phyloP scores from a whole-genome alignment of 169 alveolate species.

The Fabrea salina region DNA sequence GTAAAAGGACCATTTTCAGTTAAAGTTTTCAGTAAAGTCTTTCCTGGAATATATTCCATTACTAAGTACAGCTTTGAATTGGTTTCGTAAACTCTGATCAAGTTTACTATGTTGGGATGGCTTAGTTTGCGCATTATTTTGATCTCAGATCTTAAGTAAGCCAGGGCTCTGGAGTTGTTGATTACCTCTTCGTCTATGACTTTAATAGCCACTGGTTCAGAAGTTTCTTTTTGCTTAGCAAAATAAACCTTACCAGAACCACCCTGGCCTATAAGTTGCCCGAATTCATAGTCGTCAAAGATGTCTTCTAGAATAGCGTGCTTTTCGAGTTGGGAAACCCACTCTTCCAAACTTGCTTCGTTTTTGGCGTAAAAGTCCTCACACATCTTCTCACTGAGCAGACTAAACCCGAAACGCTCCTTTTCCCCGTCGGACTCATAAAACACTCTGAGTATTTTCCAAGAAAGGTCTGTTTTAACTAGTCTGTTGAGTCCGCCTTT shows the following conservation, averaged over 20 bases:
- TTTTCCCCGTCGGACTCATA: not conserved
- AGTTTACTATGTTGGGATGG: slow-evolving; percentile 52
- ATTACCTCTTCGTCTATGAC: not conserved
- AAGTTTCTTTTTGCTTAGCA: not conserved
- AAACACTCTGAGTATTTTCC: not conserved
- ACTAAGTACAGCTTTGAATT: slow-evolving; percentile 38
- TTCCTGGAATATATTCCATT: slow-evolving; percentile 44
- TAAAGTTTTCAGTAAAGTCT: slow-evolving; percentile 30
- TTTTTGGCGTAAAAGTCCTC: not conserved
- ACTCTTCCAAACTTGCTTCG: not conserved
- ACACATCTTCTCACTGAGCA: too few species aligned
- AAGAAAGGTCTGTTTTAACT: too few species aligned
- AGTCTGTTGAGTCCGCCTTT: too few species aligned
- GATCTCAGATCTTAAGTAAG: slow-evolving; percentile 34
- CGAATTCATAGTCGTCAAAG: not conserved
- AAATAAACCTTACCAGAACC: not conserved
- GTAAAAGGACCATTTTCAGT: not conserved
- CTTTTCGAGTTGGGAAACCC: not conserved
- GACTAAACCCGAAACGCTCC: not conserved
- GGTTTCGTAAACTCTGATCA: slow-evolving; percentile 41
- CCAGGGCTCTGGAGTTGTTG: not conserved
- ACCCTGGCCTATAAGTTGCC: not conserved
- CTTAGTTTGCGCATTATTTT: slow-evolving; percentile 32
- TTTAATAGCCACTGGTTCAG: not conserved
- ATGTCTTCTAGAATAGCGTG: not conserved